phyloP scores from a whole-genome alignment of 192 early-diverging fungal genomes.

The Coemansia interrupta region DNA sequence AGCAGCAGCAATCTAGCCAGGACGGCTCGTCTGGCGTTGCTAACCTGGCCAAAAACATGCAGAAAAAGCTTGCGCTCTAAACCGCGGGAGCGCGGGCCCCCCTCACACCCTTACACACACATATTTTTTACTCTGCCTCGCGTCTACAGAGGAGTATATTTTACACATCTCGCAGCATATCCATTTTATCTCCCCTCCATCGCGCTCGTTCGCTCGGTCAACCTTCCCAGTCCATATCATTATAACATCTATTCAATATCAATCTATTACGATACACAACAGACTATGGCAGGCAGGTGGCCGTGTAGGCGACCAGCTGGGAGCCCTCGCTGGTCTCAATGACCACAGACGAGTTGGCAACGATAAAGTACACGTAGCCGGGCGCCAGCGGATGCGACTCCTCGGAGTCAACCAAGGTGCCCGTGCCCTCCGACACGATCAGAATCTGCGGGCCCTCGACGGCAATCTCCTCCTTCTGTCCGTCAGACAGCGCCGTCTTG shows the following conservation, averaged over 20 bases:
- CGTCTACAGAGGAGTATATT: no score
- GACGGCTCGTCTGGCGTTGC: neutral
- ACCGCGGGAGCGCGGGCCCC: no score
- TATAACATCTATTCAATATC: neutral
- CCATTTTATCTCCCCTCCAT: neutral
- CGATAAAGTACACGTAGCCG: conserved; percentile 79
- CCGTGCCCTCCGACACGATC: conserved; percentile 75
- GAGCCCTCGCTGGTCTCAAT: conserved; percentile 31
- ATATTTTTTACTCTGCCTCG: neutral
- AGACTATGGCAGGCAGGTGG: conserved; percentile 14
- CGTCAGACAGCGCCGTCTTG: conserved; percentile 54
- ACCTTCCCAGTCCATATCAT: no score
- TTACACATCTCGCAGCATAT: neutral
- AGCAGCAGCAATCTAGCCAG: neutral
- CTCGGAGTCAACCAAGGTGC: conserved; percentile 42
- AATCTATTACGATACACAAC: neutral
- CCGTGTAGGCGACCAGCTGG: conserved; percentile 19
- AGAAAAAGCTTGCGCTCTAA: conserved; percentile 32
- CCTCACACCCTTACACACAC: neutral
- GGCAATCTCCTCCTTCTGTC: conserved; percentile 54
- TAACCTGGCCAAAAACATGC: conserved; percentile 25
- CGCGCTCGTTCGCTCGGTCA: no score
- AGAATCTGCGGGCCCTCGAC: conserved; percentile 81
- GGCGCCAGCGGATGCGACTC: conserved; percentile 44
- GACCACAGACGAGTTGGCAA: conserved; percentile 55